Conservation (phyloP, 2,329 filamentous ascomycete species). For the Epichloe glyceriae region DNA sequence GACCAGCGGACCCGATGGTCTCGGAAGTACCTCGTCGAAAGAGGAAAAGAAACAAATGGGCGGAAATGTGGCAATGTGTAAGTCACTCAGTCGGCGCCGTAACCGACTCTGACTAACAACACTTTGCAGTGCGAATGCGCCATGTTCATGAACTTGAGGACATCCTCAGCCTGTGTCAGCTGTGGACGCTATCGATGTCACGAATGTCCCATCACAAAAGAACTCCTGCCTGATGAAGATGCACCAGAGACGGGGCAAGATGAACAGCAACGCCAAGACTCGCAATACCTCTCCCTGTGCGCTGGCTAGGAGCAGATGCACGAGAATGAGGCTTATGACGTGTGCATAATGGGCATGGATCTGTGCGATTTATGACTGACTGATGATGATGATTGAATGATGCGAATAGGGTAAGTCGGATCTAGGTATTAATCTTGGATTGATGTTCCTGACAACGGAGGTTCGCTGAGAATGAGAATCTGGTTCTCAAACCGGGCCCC, state of each 20-base stretch:
- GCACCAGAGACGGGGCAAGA: not conserved
- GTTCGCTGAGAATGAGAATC: not conserved
- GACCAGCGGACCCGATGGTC: not conserved
- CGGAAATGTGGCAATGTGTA: conserved; percentile 5
- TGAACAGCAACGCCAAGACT: not conserved
- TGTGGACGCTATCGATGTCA: not conserved
- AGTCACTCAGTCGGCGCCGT: not conserved
- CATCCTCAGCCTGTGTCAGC: not conserved
- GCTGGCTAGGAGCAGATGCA: not conserved
- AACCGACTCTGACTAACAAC: not conserved
- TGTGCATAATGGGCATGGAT: not conserved
- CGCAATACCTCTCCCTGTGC: not conserved
- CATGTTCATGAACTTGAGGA: not conserved
- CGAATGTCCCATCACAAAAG: not conserved
- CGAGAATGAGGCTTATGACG: not conserved
- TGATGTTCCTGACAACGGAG: not conserved
- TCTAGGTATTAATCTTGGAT: not conserved
- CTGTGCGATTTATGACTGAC: not conserved
- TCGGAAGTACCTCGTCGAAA: not conserved
- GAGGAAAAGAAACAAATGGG: not conserved
- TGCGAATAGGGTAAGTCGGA: not conserved
- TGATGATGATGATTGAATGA: not conserved
- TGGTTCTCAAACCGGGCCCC: not conserved
- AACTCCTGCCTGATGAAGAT: not conserved
- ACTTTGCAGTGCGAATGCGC: conserved; percentile 1